Evolutionary conservation across 2,329 filamentous ascomycete species (phyloP), one percentile per base, ranked within the genome.

Genomic region (Thielaviopsis musarum): DNA sequence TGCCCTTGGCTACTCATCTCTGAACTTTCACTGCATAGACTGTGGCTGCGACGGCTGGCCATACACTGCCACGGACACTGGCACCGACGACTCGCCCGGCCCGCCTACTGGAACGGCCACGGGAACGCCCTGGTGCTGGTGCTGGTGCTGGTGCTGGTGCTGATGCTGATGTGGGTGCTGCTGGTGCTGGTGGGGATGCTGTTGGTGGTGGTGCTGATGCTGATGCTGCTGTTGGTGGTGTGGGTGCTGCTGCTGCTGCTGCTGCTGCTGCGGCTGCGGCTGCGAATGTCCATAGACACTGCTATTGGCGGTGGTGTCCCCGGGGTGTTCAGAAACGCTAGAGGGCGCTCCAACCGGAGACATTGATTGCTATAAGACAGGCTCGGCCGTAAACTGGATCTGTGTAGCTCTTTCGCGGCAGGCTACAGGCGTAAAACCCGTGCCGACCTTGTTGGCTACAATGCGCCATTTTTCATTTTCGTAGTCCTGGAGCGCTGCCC

Each of bases 401-500:
- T 88, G 80, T 61, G 79, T 74, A 34, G 84, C 85, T 66, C 89
- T 85, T 67, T 95, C 89, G 70, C 86, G 85, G 73, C 91, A 96
- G 52, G 90, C 88, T 41, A 83, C 81, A 49, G 91, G 88, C 45
- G 89, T 93, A 69, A 95, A 94, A 54, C 91, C 90, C 56, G 84
- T 87, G 62, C 91, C 91, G 66, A 96, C 86, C 72, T 95, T 95
- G 67, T 87, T 87, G 62, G 91, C 86, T 63, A 95, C 84, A 67
- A 94, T 88, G 65, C 89, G 85, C 91, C 91, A 96, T 69, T 89
- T 89, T 70, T 95, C 90, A 73, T 86, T 87, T 68, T 93, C 88
- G 74, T 91, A 91, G 70, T 91, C 88, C 68, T 87, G 82, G 65
- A 91, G 80, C 5, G 87, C 86, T 59, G 78, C 82, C 63, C 82